Base-by-base conservation (phyloP, 306 rosid species). In the Castanea crenata region DNA sequence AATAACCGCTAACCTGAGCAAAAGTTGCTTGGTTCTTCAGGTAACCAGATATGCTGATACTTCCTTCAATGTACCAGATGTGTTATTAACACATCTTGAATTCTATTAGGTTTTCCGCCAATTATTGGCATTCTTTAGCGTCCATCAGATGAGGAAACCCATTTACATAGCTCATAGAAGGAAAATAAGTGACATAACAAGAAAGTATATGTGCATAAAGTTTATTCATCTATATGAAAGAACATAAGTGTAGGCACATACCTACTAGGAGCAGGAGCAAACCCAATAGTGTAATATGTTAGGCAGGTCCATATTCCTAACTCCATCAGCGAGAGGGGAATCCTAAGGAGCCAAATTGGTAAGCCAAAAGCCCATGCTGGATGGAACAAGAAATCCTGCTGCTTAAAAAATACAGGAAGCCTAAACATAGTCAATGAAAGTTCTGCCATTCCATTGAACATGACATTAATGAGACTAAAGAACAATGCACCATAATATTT, bases 371-470 rank as follows among this genome's bases (percentile, higher is more conserved):
- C 89, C 95, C 97, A 90, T 35, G 88, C 91, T 0, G 97, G 95
- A 59, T 75, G 87, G 64, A 86, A 90, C 15, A 87, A 35, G 25
- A 84, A 83, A 86, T 92, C 95, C 73, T 95, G 82, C 69, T 90
- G 97, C 88, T 92, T 92, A 80, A 78, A 92, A 83, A 90, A 92
- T 27, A 86, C 85, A 12, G 95, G 93, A 18, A 92, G 95, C 80
- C 97, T 79, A 3, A 85, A 31, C 20, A 86, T 29, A 51, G 95
- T 90, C 83, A 92, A 7, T 25, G 95, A 82, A 78, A 92, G 85
- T 64, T 92, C 95, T 51, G 92, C 93, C 91, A 90, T 80, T 55
- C 95, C 95, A 85, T 92, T 92, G 84, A 92, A 90, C 97, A 90
- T 90, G 52, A 90, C 79, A 81, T 90, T 90, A 62, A 82, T 69